These are phyloP conservation scores for Prunus mira DNA, from an alignment of 306 rosid genomes.

Conservation along the genomic window DNA sequence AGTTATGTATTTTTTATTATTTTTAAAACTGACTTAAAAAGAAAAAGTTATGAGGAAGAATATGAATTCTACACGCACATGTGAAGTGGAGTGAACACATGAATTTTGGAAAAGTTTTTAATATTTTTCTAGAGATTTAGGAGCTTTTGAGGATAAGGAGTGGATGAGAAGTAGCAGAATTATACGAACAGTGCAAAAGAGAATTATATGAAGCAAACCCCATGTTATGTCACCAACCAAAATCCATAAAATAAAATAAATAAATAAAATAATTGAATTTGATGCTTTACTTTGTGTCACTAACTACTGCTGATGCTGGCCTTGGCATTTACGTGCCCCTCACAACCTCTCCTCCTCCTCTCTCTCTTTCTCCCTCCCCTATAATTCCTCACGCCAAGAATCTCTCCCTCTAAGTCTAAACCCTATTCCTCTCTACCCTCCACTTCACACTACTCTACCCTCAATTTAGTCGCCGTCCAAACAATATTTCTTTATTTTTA, in stretches of 20 bases:
- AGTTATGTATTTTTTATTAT: too few species aligned
- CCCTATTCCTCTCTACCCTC: conserved; percentile 35
- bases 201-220: conserved; percentile 13
- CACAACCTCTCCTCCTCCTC: conserved; percentile 32
- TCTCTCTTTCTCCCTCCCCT: not conserved
- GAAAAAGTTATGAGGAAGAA: not conserved
- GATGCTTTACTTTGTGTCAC: conserved; percentile 63
- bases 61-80: not conserved
- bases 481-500: not conserved
- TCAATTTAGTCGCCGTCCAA: conserved; percentile 29
- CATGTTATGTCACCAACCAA: conserved; percentile 25
- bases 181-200: not conserved
- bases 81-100: not conserved
- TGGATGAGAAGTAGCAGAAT: conserved; percentile 10
- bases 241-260: not conserved
- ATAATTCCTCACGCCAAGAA: conserved; percentile 62
- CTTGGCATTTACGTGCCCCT: conserved; percentile 56
- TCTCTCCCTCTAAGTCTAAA: conserved; percentile 23
- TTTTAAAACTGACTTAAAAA: too few species aligned
- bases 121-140: not conserved
- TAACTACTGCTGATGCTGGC: conserved; percentile 44
- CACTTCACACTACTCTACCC: conserved; percentile 30
- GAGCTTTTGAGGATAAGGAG: conserved; percentile 1
- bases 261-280: not conserved
- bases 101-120: not conserved